Percentiles rank a stretch among this genome's conserved stretches.
Evolutionary conservation across 208 protist genomes (phyloP).

Genomic region (Crithidia bombi): DNA sequence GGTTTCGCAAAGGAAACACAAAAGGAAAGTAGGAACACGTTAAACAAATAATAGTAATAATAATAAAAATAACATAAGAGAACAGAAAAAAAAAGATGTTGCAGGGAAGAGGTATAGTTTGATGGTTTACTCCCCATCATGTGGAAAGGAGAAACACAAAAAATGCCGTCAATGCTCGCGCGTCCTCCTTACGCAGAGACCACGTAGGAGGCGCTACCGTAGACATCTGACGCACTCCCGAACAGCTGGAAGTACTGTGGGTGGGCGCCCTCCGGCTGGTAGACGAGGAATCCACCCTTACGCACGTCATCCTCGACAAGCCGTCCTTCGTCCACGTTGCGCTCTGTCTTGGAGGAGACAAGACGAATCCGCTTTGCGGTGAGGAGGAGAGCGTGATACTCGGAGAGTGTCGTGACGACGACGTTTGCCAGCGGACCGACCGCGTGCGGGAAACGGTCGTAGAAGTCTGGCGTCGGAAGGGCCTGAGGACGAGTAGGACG

Average conservation of each 20-base stretch:
- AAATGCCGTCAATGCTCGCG: too few species aligned
- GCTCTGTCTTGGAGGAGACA: not conserved
- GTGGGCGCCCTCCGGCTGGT: not conserved
- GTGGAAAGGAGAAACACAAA: too few species aligned
- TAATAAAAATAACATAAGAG: too few species aligned
- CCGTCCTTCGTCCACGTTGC: not conserved
- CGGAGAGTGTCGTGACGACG: not conserved
- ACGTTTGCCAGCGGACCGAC: conserved; percentile 9
- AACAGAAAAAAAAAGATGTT: too few species aligned
- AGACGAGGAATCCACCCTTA: conserved; percentile 8
- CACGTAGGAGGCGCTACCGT: conserved; percentile 6
- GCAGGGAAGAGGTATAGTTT: too few species aligned
- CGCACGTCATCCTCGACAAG: not conserved
- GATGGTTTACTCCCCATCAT: too few species aligned
- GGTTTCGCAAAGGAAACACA: too few species aligned
- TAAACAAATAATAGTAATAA: too few species aligned
- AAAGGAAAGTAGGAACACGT: too few species aligned
- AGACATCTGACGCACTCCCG: not conserved
- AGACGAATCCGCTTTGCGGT: not conserved
- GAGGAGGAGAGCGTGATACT: not conserved
- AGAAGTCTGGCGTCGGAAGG: conserved; percentile 4
- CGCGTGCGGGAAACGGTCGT: conserved; percentile 9
- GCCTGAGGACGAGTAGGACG: not conserved
- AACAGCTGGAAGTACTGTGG: conserved; percentile 9
- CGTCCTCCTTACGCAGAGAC: too few species aligned